Evolutionary conservation across 768 basidiomycete species (phyloP).

Genomic region (Termitomyces sp.): DNA sequence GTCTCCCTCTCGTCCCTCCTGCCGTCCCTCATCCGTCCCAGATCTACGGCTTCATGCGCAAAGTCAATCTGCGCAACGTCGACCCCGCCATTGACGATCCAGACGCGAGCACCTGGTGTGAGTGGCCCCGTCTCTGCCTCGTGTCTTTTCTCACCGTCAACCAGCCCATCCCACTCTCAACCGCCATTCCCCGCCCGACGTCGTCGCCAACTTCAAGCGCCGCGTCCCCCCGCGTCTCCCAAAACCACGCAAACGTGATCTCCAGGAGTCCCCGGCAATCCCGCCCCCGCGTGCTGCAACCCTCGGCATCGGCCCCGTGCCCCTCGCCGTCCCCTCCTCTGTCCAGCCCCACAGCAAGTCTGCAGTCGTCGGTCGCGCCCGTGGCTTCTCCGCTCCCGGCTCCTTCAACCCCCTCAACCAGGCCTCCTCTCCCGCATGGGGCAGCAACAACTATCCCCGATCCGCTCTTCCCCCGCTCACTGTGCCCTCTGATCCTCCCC

Average conservation of each 20-base stretch:
- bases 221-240: slow-evolving; percentile 91
- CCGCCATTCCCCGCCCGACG: slow-evolving; percentile 84
- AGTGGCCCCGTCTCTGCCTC: slow-evolving; percentile 27
- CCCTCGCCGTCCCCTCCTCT: slow-evolving; percentile 58
- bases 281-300: slow-evolving; percentile 73
- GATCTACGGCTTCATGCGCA: slow-evolving; percentile 99
- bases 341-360: slow-evolving; percentile 35
- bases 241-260: slow-evolving; percentile 78
- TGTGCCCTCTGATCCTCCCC: slow-evolving; percentile 71
- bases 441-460: slow-evolving; percentile 57
- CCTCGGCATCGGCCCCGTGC: slow-evolving; percentile 59
- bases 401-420: slow-evolving; percentile 72
- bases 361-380: slow-evolving; percentile 52
- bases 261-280: slow-evolving; percentile 61
- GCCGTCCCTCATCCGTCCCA: slow-evolving; percentile 26
- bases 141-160: slow-evolving; percentile 7
- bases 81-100: slow-evolving; percentile 94
- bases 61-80: slow-evolving; percentile 92
- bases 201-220: slow-evolving; percentile 92
- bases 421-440: slow-evolving; percentile 41
- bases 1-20: slow-evolving; percentile 28
- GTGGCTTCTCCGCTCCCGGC: slow-evolving; percentile 82
- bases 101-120: slow-evolving; percentile 96
- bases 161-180: slow-evolving; percentile 89
- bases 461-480: slow-evolving; percentile 75